Percentiles rank a stretch among this genome's conserved stretches.
Conservation (phyloP, 225 moss, liverwort and hornwort species). For the Ulota crispa region DNA sequence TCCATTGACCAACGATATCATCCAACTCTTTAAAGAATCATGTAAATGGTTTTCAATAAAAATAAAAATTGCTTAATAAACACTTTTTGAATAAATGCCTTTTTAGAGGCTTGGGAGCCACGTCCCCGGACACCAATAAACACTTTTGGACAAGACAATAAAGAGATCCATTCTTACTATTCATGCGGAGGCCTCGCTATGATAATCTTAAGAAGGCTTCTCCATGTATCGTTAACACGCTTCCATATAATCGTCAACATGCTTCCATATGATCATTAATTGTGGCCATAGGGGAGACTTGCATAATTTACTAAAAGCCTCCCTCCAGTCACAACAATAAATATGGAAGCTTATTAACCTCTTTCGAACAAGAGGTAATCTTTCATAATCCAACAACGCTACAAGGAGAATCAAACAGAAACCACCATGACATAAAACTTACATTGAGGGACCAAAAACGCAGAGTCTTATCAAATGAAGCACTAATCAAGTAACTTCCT, state of each 20-base stretch:
- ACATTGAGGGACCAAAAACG: constrained; percentile 88
- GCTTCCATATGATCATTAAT: background rate
- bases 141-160: background rate
- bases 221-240: background rate
- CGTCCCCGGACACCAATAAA: no score
- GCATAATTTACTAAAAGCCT: background rate
- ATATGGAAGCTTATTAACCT: background rate
- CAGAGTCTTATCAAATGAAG: constrained; percentile 91
- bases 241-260: background rate
- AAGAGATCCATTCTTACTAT: background rate
- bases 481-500: constrained; percentile 80
- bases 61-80: background rate
- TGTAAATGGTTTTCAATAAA: background rate
- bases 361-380: background rate
- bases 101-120: no score
- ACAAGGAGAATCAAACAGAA: background rate
- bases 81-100: no score
- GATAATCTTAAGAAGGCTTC: background rate
- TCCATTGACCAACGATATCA: background rate
- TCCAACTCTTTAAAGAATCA: background rate
- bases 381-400: background rate
- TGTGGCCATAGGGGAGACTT: background rate
- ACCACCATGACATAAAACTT: constrained; percentile 17
- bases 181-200: background rate
- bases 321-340: no score